Evolutionary conservation across 164 flowering plant genomes (phyloP).

Genomic region (Buxus sempervirens): DNA sequence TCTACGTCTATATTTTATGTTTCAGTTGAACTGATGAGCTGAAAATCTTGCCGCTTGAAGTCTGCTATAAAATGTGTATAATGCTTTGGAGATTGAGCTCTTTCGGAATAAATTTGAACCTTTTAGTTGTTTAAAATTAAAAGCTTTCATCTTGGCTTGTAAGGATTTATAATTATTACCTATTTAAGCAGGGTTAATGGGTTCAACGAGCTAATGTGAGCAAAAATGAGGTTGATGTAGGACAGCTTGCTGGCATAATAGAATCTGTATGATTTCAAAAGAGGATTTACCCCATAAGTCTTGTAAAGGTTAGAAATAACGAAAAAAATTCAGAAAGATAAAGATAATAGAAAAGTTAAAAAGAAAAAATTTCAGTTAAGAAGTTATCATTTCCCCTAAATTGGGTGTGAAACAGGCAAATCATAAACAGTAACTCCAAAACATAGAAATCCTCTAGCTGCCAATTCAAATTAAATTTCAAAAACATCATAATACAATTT

Average conservation of each 20-base stretch:
- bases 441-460: no score
- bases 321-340: no score
- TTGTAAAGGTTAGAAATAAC: no score
- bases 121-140: neutral
- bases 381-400: no score
- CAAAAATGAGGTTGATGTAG: neutral
- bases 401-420: no score
- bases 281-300: no score
- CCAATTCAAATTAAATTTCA: no score
- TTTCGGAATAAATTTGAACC: neutral
- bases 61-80: neutral
- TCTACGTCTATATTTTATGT: neutral
- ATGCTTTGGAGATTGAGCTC: neutral
- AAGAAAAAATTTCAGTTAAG: no score
- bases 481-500: no score
- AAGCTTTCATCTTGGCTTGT: neutral
- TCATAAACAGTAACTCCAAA: no score
- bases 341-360: no score
- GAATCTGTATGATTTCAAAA: neutral
- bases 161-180: neutral
- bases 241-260: no score
- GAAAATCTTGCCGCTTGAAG: neutral
- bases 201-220: neutral
- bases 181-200: neutral
- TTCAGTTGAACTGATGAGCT: neutral